phyloP scores from a whole-genome alignment of 192 early-diverging fungal genomes.

The Tieghemiomyces parasiticus region DNA sequence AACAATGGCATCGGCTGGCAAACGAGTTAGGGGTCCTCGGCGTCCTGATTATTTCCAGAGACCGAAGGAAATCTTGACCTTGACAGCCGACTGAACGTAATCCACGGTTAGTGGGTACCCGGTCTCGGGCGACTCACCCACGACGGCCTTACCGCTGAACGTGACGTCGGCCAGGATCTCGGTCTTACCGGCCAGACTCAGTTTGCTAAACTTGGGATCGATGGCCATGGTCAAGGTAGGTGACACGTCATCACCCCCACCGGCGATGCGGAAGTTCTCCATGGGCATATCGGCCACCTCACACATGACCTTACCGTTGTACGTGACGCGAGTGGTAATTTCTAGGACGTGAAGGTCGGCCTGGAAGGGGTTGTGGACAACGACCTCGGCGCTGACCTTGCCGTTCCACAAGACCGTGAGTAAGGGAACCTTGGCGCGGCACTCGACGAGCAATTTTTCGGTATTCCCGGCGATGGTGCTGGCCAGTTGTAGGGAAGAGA shows the following conservation, averaged over 20 bases:
- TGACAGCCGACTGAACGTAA: background rate
- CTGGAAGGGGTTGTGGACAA: background rate
- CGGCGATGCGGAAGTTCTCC: background rate
- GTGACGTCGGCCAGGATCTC: background rate
- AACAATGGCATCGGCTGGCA: too few species aligned
- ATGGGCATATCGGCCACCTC: background rate
- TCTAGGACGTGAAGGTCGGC: background rate
- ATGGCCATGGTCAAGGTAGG: background rate
- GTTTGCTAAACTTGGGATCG: background rate
- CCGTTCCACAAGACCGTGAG: background rate
- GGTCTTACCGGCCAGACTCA: background rate
- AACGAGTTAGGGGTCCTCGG: too few species aligned
- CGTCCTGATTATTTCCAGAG: too few species aligned
- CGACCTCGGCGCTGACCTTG: background rate
- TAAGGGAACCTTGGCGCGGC: background rate
- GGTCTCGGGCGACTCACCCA: background rate
- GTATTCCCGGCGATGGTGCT: conserved; percentile 24
- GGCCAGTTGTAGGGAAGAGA: conserved; percentile 21
- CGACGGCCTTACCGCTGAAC: background rate
- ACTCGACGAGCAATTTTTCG: background rate
- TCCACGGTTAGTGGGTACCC: background rate
- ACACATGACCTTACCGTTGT: background rate
- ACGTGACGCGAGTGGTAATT: background rate
- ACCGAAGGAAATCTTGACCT: background rate
- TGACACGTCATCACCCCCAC: background rate